Base-by-base conservation (phyloP, 768 basidiomycete genomes). In the Pholiota microspora region DNA sequence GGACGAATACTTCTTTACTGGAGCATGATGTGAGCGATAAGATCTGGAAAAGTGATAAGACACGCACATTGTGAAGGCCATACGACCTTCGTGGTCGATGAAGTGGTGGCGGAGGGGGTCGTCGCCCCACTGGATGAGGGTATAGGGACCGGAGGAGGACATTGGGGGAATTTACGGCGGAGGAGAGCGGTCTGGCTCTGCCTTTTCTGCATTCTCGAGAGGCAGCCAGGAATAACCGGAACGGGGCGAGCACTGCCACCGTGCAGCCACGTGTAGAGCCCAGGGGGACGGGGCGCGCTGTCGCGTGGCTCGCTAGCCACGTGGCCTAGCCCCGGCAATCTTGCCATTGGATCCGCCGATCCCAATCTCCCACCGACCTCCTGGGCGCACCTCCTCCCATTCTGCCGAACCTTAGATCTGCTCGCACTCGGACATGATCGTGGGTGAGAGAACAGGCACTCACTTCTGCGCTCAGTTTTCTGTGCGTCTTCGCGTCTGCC, bases 1-100 rank as follows among this genome's bases (percentile, higher is more conserved):
- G 31, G n/a, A 13, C n/a, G n/a, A 23, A 9, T 34, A 47, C 36
- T 34, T 38, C 24, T 36, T 28, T 40, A 21, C 45, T 28, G 32
- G 2, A 38, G 34, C 7, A 24, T 29, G 34, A 23, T 27, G 32
- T 16, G 45, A 12, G 24, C 15, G 23, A 36, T 27, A 45, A 45
- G 12, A 24, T 2, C 36, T 32, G 7, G 36, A 16, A 45, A 34
- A 16, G 18, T 18, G 34, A 46, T 15, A 48, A 42, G 40, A 21
- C 9, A 73, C 88, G 58, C 66, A 89, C 88, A 89, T 67, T 1
- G 85, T 80, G 67, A 89, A 91, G 0, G 88, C 89, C 21, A 74
- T 71, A 31, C 81, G 77, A 29, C 79, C 77, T 58, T 88, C 85
- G 8, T 78, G 65, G 67, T 91, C 88, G 64, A 84, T 78, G 60